Base-by-base conservation (phyloP, 768 basidiomycete species). In the Cystofilobasidium ferigula region DNA sequence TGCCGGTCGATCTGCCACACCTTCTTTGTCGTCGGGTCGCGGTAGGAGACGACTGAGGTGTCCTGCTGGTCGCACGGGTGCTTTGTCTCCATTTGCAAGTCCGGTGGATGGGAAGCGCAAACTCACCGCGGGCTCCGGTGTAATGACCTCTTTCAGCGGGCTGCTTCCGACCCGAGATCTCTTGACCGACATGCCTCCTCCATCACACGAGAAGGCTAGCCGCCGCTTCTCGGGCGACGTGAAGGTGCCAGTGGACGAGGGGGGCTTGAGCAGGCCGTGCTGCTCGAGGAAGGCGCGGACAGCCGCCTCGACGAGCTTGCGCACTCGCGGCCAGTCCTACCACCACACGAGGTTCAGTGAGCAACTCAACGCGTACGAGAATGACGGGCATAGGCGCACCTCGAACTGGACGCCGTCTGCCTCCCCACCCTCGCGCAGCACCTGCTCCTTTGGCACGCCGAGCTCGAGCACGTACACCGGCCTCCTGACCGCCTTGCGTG, bases 391-490 rank as follows among this genome's bases (percentile, higher is more conserved):
- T 16, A 6, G 57, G 70, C 78, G 70, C 73, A 89, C 92, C 76
- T 83, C 80, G 54, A 93, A 78, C 63, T 85, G 82, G 36, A 92
- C 79, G 7, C 78, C 72, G 5, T 78, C 77, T 77, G 92, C 93
- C 22, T 82, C 78, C 69, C 88, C 89, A 34, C 91, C 72, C 67
- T 83, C 83, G 63, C 87, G 86, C 72, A 95, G 90, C 12, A 95
- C 78, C 32, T 84, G 78, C 30, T 78, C 76, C 3, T 83, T 77
- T 51, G 89, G 84, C 24, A 92, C 76, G 12, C 78, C 79, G 66
- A 98, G 72, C 72, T 88, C 85, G 56, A 98, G 78, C 54, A 91
- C 86, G 74, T 88, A 97, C 67, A 91, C 83, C 6, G 91, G 85
- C 74, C 83, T 83, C 75, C 84, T 85, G 72, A 90, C 89, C 28